A percentile compares a stretch with the other conserved stretches of the same genome.
Evolutionary conservation across 331 rosid genomes (phyloP).

Genomic region (Malus hybrid): DNA sequence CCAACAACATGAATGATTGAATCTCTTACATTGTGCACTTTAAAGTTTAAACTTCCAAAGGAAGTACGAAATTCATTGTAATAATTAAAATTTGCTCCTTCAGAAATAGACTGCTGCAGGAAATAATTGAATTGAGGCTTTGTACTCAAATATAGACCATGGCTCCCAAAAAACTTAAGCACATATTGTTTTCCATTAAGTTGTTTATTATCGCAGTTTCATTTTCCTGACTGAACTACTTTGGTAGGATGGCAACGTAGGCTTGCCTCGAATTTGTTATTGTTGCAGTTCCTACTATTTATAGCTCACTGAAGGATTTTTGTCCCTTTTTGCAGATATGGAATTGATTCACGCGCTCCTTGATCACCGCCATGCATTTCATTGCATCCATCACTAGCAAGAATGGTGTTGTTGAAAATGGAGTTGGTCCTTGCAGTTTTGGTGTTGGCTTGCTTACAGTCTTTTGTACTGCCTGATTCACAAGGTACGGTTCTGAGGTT

Average conservation of each 20-base stretch:
- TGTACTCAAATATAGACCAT: neutral
- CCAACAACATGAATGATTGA: neutral
- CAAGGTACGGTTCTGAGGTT: slow-evolving; percentile 48
- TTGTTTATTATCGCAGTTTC: neutral
- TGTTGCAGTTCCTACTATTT: neutral
- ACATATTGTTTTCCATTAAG: neutral
- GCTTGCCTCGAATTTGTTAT: neutral
- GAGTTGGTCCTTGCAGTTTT: slow-evolving; percentile 26
- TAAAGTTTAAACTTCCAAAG: neutral
- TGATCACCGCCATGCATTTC: slow-evolving; percentile 15
- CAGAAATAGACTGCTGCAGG: neutral
- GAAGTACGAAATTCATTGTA: neutral
- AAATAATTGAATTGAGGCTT: neutral
- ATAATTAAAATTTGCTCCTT: neutral
- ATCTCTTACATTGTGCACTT: neutral
- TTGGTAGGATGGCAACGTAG: neutral
- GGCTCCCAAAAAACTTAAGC: neutral
- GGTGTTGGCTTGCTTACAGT: slow-evolving; percentile 33
- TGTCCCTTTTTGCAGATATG: slow-evolving; percentile 21
- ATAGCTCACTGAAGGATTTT: neutral
- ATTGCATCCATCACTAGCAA: slow-evolving; percentile 6
- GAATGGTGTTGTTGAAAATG: slow-evolving; percentile 46
- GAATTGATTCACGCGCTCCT: slow-evolving; percentile 3
- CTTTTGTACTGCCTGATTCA: slow-evolving; percentile 42
- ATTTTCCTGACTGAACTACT: neutral